phyloP scores from a whole-genome alignment of 768 basidiomycete species.

The Tulasnella sp. region DNA sequence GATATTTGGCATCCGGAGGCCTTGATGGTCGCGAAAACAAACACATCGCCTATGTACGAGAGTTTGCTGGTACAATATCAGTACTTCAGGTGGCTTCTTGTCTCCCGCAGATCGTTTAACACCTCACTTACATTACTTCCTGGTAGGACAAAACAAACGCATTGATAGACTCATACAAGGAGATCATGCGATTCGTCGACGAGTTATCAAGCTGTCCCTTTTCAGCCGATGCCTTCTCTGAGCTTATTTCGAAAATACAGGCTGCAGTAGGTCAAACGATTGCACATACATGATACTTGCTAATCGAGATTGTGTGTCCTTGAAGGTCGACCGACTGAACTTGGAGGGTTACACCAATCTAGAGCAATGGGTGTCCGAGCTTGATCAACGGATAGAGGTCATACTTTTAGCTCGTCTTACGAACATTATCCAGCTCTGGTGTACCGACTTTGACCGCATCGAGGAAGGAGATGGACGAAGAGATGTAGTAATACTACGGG shows the following conservation, averaged over 20 bases:
- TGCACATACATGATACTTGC: not conserved
- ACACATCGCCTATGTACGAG: conserved; percentile 87
- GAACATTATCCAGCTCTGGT: conserved; percentile 77
- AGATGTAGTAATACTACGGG: conserved; percentile 38
- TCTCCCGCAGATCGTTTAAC: not conserved
- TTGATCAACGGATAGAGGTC: conserved; percentile 63
- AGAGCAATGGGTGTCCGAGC: conserved; percentile 78
- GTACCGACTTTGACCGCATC: conserved; percentile 63
- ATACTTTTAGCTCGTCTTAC: conserved; percentile 63
- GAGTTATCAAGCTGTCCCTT: conserved; percentile 82
- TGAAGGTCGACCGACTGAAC: conserved; percentile 82
- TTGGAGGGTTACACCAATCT: conserved; percentile 92
- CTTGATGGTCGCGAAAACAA: conserved; percentile 74
- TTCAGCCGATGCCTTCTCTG: conserved; percentile 66
- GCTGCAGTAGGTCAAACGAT: conserved; percentile 45
- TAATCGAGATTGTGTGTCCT: not conserved
- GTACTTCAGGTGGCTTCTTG: conserved; percentile 54
- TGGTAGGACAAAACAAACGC: conserved; percentile 83
- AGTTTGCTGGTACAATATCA: conserved; percentile 88
- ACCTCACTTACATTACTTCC: not conserved
- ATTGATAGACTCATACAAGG: conserved; percentile 81
- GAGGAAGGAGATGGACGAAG: conserved; percentile 56
- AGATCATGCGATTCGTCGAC: conserved; percentile 72
- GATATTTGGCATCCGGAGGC: conserved; percentile 45
- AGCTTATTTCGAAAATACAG: conserved; percentile 66